Base-by-base conservation (phyloP, 345 rosid species). In the Xanthoceras sorbifolium region DNA sequence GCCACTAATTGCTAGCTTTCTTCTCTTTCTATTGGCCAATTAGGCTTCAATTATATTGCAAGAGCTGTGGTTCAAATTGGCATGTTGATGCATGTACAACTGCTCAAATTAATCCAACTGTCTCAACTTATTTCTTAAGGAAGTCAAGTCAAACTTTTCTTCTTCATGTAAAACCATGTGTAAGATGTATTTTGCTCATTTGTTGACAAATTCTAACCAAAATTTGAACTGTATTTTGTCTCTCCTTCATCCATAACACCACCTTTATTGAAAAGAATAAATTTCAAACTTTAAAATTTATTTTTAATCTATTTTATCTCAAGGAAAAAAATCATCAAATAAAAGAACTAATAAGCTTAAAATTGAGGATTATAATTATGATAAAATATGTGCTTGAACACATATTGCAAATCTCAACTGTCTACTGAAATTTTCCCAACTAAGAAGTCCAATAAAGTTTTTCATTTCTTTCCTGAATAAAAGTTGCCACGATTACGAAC, bases 391-490 rank as follows among this genome's bases (percentile, higher is more conserved):
- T 5, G 26, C 62, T 50, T n/a, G 15, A 57, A 57, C 28, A 57
- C 62, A 57, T 18, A 5, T 6, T 22, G 62, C 28, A 54, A 32
- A 15, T 42, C 55, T 69, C 42, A 78, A 74, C 71, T 61, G 64
- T 66, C 5, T 6, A 59, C 18, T 12, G 57, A 52, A 28, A 18
- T 40, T 70, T 12, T 55, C 67, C 59, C 17, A 36, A 71, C 18
- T 62, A 62, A 11, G 17, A 52, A 52, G 63, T 75, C 63, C 22
- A 62, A 63, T 14, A 60, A 36, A 38, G 26, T 50, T 73, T 40
- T n/a, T 42, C 15, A 15, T 48, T 65, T 71, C n/a, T 67, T 64
- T 64, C 48, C 63, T 20, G 31, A 74, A 79, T 26, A 69, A 71
- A 52, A 66, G 29, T 62, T 38, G 22, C 60, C 55, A 36, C 9